These are phyloP conservation scores for Dendrobium huoshanense DNA, from an alignment of 106 monocot species.

Conservation along the genomic window DNA sequence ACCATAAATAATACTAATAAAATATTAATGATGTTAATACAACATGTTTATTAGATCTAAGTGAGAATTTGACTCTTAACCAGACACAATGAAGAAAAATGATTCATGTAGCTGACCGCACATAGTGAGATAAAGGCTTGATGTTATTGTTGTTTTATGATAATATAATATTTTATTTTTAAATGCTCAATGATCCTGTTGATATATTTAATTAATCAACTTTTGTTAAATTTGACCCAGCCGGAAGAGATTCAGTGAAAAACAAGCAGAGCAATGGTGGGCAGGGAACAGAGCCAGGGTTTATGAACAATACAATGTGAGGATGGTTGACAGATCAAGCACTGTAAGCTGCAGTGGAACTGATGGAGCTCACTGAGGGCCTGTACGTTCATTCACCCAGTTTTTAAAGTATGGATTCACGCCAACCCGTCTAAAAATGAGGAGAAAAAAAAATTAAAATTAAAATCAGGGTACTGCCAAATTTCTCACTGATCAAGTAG, in stretches of 20 bases:
- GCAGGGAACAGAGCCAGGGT: slow-evolving; percentile 83
- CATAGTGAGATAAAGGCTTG: too few species aligned
- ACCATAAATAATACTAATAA: too few species aligned
- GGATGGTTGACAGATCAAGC: slow-evolving; percentile 44
- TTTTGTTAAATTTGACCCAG: slow-evolving; percentile 26
- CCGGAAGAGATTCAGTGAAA: slow-evolving; percentile 94
- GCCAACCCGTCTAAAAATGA: background rate
- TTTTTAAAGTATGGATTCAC: background rate
- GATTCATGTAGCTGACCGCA: too few species aligned
- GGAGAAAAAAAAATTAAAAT: background rate
- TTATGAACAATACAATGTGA: slow-evolving; percentile 77
- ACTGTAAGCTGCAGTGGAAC: background rate
- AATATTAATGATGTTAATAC: too few species aligned
- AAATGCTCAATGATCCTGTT: too few species aligned
- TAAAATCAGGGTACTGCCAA: background rate
- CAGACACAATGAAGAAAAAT: too few species aligned
- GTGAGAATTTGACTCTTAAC: too few species aligned
- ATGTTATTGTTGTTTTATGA: too few species aligned
- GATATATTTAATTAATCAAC: background rate
- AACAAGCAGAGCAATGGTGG: slow-evolving; percentile 99
- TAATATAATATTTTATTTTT: too few species aligned
- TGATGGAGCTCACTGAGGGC: background rate
- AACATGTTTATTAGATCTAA: too few species aligned
- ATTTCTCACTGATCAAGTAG: background rate
- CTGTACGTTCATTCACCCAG: background rate